A percentile compares a stretch with the other conserved stretches of the same genome.
phyloP scores from a whole-genome alignment of 2,329 filamentous ascomycete species.

The Arthrobotrys pseudoclavata region DNA sequence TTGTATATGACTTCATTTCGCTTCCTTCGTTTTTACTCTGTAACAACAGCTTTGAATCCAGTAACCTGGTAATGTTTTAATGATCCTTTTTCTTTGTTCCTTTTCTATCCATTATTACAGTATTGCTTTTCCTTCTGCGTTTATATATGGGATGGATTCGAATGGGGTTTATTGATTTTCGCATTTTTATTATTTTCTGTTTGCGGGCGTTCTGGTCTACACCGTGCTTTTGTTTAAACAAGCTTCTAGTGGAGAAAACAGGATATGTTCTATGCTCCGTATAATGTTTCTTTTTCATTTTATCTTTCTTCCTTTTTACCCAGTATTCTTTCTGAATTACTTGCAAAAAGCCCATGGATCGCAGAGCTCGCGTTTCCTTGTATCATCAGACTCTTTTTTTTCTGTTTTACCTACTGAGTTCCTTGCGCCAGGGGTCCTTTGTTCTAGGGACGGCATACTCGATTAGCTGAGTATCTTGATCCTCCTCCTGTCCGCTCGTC shows the following conservation, averaged over 20 bases:
- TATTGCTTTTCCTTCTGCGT: slow-evolving; percentile 46
- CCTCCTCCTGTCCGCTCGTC: slow-evolving; percentile 60
- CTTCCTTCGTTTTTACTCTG: slow-evolving; percentile 44
- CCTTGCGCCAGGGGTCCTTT: slow-evolving; percentile 60
- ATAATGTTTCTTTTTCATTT: slow-evolving; percentile 42
- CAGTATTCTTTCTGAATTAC: slow-evolving; percentile 26
- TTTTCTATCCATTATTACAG: slow-evolving; percentile 27
- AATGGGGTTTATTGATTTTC: slow-evolving; percentile 21
- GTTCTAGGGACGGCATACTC: slow-evolving; percentile 55
- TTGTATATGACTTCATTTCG: slow-evolving; percentile 52
- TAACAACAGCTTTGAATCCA: slow-evolving; percentile 59
- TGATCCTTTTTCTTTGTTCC: slow-evolving; percentile 28
- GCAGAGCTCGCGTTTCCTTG: slow-evolving; percentile 59
- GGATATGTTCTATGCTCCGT: slow-evolving; percentile 36
- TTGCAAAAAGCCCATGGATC: slow-evolving; percentile 46
- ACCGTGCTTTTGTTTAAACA: slow-evolving; percentile 34
- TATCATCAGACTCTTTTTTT: slow-evolving; percentile 47
- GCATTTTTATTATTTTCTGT: slow-evolving; percentile 1
- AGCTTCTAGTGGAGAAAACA: slow-evolving; percentile 39
- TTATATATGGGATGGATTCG: slow-evolving; percentile 48
- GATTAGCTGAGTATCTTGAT: slow-evolving; percentile 21
- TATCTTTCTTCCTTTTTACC: slow-evolving; percentile 6
- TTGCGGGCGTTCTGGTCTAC: slow-evolving; percentile 57
- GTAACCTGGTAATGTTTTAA: slow-evolving; percentile 57
- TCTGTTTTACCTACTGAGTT: slow-evolving; percentile 30